phyloP scores from a whole-genome alignment of 768 basidiomycete species.

The Tephrocybe rancida region DNA sequence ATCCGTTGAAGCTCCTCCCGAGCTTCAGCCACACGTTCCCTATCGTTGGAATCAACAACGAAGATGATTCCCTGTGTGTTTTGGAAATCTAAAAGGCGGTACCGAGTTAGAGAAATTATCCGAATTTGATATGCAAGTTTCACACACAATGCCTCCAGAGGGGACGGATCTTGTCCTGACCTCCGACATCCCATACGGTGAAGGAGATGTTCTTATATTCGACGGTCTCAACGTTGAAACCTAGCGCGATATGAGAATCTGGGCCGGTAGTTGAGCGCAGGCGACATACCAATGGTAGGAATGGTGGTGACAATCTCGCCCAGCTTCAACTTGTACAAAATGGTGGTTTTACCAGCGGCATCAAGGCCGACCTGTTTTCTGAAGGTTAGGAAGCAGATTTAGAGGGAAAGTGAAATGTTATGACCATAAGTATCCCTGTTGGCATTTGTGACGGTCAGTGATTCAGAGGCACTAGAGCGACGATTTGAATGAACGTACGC shows the following conservation, averaged over 20 bases:
- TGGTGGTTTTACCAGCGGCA: slow-evolving; percentile 98
- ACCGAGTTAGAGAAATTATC: slow-evolving; percentile 18
- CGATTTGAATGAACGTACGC: slow-evolving; percentile 67
- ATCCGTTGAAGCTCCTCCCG: slow-evolving; percentile 99
- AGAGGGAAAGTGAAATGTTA: slow-evolving; percentile 15
- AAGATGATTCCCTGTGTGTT: slow-evolving; percentile 99
- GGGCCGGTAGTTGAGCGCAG: slow-evolving; percentile 11
- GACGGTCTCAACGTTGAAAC: slow-evolving; percentile 99
- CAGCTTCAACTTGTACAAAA: slow-evolving; percentile 98
- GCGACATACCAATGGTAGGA: slow-evolving; percentile 91
- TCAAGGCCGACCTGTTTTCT: slow-evolving; percentile 89
- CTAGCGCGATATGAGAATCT: slow-evolving; percentile 44
- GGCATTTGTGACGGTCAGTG: slow-evolving; percentile 30
- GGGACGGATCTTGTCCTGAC: slow-evolving; percentile 99
- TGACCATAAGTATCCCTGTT: slow-evolving; percentile 94
- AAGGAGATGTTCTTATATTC: slow-evolving; percentile 99
- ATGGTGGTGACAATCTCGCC: slow-evolving; percentile 99
- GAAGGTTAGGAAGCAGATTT: slow-evolving; percentile 10
- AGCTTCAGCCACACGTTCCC: slow-evolving; percentile 99
- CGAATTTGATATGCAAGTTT: slow-evolving; percentile 17
- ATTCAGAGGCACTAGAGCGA: slow-evolving; percentile 29
- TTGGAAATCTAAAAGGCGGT: slow-evolving; percentile 86
- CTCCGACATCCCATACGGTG: slow-evolving; percentile 99
- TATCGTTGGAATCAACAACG: slow-evolving; percentile 99
- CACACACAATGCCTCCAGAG: slow-evolving; percentile 99